Evolutionary conservation across 129 eudicot species (phyloP).

Genomic region (Cynara cardunculus): DNA sequence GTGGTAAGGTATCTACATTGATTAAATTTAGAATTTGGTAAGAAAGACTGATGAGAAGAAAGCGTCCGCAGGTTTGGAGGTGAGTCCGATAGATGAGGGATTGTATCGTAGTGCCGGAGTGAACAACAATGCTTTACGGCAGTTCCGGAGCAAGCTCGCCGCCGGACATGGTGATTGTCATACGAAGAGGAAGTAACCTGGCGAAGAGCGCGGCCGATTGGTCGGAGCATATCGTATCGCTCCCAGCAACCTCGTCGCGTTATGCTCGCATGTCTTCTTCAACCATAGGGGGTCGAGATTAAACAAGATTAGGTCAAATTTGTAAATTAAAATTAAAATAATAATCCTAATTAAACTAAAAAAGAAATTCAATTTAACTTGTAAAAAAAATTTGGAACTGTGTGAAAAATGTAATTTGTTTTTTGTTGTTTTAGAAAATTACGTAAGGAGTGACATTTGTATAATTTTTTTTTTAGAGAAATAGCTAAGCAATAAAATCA

Average conservation of each 20-base stretch:
- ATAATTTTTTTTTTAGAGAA: too few relatives aligned
- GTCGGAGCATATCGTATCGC: conserved; percentile 30
- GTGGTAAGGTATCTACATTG: conserved; percentile 25
- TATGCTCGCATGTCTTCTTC: neutral
- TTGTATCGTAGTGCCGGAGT: conserved; percentile 16
- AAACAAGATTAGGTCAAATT: conserved; percentile 2
- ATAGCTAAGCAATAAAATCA: too few relatives aligned
- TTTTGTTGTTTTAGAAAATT: too few relatives aligned
- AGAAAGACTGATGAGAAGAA: conserved; percentile 3
- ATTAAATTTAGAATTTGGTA: conserved; percentile 6
- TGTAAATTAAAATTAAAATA: too few relatives aligned
- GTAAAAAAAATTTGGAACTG: too few relatives aligned
- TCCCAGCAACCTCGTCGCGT: neutral
- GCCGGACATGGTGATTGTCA: conserved; percentile 23
- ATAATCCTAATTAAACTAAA: too few relatives aligned
- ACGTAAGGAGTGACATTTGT: too few relatives aligned
- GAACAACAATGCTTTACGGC: neutral
- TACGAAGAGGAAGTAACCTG: conserved; percentile 16
- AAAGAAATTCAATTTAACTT: too few relatives aligned
- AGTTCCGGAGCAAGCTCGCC: conserved; percentile 15
- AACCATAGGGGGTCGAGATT: neutral
- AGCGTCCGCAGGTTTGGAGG: conserved; percentile 9
- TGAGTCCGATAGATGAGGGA: neutral
- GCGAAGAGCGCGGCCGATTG: conserved; percentile 33
- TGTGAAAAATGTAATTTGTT: too few relatives aligned